phyloP scores from a whole-genome alignment of 2,329 filamentous ascomycete species.

The Coccinonectria pachysandricola region DNA sequence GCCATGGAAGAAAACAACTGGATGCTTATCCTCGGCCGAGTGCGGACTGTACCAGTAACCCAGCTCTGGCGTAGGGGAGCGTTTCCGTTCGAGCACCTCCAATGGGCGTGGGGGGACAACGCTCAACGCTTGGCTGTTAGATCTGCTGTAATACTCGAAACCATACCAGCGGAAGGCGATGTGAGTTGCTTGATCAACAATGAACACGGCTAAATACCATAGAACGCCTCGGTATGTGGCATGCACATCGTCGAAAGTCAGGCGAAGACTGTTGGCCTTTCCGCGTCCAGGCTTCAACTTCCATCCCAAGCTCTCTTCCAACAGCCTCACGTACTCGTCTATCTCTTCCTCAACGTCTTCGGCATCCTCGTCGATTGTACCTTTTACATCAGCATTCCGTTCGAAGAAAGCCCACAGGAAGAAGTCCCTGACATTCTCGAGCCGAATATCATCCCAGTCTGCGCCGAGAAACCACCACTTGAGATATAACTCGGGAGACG shows the following conservation, averaged over 20 bases:
- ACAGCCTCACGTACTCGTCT: constrained; percentile 40
- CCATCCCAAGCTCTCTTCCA: constrained; percentile 40
- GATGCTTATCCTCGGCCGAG: constrained; percentile 44
- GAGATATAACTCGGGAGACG: constrained; percentile 42
- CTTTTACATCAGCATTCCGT: too few species aligned
- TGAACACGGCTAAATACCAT: constrained; percentile 46
- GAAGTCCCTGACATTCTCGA: constrained; percentile 51
- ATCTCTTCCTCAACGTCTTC: too few species aligned
- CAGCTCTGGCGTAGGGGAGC: constrained; percentile 35
- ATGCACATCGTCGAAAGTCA: constrained; percentile 47
- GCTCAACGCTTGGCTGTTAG: too few species aligned
- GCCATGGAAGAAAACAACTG: constrained; percentile 53
- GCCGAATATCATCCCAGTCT: constrained; percentile 38
- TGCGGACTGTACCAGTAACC: constrained; percentile 53
- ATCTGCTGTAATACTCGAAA: constrained; percentile 37
- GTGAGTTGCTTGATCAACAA: constrained; percentile 32
- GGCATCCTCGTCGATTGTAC: too few species aligned
- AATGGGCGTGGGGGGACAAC: constrained; percentile 47
- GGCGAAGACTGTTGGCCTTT: constrained; percentile 39
- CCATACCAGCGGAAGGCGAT: constrained; percentile 28
- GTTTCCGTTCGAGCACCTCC: constrained; percentile 32
- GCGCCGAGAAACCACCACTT: constrained; percentile 49
- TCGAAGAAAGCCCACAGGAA: constrained; percentile 51
- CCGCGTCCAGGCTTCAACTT: constrained; percentile 41
- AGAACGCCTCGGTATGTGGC: constrained; percentile 44